Base-by-base conservation (phyloP, 31 red algal genomes). In the Asparagopsis taxiformis region DNA sequence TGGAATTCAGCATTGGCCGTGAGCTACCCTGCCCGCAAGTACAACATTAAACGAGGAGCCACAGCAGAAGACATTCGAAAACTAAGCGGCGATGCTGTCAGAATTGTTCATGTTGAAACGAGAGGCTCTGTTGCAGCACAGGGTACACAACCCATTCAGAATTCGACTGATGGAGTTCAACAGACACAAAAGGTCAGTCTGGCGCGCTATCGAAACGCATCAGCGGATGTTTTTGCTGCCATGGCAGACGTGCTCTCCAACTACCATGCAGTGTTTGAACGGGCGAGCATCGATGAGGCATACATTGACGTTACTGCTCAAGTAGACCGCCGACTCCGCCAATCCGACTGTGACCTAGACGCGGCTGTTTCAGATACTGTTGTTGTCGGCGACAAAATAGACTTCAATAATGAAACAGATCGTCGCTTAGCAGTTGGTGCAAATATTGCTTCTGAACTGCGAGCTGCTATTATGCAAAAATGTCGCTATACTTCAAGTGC, bases 91-190 rank as follows among this genome's bases (percentile, higher is more conserved):
- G 62, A 81, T 32, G 54, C 48, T 10, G 77, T 81, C 32, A 68
- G 49, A 23, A 43, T 81, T 69, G 77, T 97, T n/a, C 88, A 93
- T 48, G 93, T 97, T n/a, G 93, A 95, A 29, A 95, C 92, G 13
- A 82, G 52, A n/a, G 20, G 16, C 20, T 31, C 74, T 48, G 53
- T 36, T n/a, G 8, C 19, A 33, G 46, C 26, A 0, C 29, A 41
- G 48, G 68, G n/a, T n/a, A 69, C 51, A 28, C 28, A 21, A 11
- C 3, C 1, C 61, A 50, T 22, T 19, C 29, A 52, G 67, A 46
- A 17, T 30, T 8, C 13, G 39, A n/a, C 48, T 11, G 16, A 37
- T 5, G 74, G 39, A 13, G 74, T 66, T 17, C 60, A 71, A 38
- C 48, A 58, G 31, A 71, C 39, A 13, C 48, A 72, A 32, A 93